These are phyloP conservation scores for Saccharomyces pastorianus DNA, from an alignment of 1,139 yeast genomes.

Conservation along the genomic window DNA sequence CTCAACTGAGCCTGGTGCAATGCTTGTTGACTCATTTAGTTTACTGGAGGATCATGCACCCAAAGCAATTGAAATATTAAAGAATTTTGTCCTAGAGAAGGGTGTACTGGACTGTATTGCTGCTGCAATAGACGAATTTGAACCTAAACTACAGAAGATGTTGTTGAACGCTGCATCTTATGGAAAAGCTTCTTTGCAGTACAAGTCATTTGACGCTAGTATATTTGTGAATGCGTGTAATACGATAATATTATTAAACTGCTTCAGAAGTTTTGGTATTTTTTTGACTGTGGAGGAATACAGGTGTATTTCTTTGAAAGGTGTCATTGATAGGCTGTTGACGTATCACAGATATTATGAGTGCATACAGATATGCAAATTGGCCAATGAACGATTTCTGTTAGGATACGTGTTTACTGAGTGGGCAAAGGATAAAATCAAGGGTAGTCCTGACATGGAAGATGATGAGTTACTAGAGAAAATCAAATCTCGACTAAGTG, in stretches of 20 bases:
- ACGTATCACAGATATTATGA: slow-evolving; percentile 54
- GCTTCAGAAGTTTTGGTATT: slow-evolving; percentile 48
- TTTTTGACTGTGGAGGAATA: slow-evolving; percentile 56
- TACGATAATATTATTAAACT: slow-evolving; percentile 51
- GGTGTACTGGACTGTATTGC: slow-evolving; percentile 69
- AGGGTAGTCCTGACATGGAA: slow-evolving; percentile 42
- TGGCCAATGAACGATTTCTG: background rate
- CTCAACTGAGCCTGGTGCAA: slow-evolving; percentile 74
- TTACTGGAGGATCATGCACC: slow-evolving; percentile 61
- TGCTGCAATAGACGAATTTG: slow-evolving; percentile 74
- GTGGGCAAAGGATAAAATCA: slow-evolving; percentile 78
- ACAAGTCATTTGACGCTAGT: slow-evolving; percentile 20
- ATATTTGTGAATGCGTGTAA: slow-evolving; percentile 53
- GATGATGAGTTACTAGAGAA: slow-evolving; percentile 52
- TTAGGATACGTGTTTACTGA: slow-evolving; percentile 44
- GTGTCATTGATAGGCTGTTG: slow-evolving; percentile 50
- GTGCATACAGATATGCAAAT: slow-evolving; percentile 52
- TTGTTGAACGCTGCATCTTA: slow-evolving; percentile 75
- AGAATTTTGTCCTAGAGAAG: slow-evolving; percentile 46
- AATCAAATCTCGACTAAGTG: slow-evolving; percentile 39
- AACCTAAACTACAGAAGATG: slow-evolving; percentile 69
- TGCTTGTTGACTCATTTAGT: slow-evolving; percentile 74
- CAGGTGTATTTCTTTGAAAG: slow-evolving; percentile 43
- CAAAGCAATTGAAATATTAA: slow-evolving; percentile 72
- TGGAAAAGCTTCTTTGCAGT: slow-evolving; percentile 58